A percentile compares a stretch with the other conserved stretches of the same genome.
phyloP scores from a whole-genome alignment of 2,329 filamentous ascomycete genomes.

The Cytospora chrysosperma region DNA sequence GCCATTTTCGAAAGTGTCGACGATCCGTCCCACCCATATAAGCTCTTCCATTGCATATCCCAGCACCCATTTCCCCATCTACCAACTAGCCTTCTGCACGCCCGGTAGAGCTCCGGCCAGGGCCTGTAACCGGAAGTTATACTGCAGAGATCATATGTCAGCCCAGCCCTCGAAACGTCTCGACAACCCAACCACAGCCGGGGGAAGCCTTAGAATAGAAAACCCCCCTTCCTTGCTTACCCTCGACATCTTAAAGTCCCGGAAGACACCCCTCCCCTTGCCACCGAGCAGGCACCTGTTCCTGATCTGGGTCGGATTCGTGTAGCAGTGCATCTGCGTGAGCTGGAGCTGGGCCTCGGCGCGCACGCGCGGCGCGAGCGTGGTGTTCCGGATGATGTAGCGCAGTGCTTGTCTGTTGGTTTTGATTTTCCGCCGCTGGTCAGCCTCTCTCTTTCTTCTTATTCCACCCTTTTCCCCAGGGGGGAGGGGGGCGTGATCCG shows the following conservation, averaged over 20 bases:
- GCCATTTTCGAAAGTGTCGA: neutral
- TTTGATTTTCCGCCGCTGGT: neutral
- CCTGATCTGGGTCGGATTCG: conserved; percentile 86
- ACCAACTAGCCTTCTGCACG: conserved; percentile 97
- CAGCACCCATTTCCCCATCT: conserved; percentile 37
- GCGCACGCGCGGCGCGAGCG: conserved; percentile 75
- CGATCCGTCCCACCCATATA: neutral
- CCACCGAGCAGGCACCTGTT: conserved; percentile 92
- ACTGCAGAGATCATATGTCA: conserved; percentile 59
- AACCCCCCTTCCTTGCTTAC: conserved; percentile 56
- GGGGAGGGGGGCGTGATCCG: neutral
- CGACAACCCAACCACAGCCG: no score
- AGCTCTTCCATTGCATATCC: neutral
- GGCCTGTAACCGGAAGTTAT: conserved; percentile 88
- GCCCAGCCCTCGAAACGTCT: conserved; percentile 34
- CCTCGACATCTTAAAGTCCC: conserved; percentile 87
- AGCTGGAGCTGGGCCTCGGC: conserved; percentile 92
- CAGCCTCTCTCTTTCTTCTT: neutral
- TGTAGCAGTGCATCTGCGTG: conserved; percentile 94
- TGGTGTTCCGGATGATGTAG: conserved; percentile 92
- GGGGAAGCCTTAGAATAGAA: no score
- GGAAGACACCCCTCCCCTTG: conserved; percentile 84
- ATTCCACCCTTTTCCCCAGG: neutral
- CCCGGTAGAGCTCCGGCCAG: conserved; percentile 82
- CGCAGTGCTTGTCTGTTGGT: conserved; percentile 81